Base-by-base conservation (phyloP, 192 early-diverging fungal species). In the Gonapodya prolifera region DNA sequence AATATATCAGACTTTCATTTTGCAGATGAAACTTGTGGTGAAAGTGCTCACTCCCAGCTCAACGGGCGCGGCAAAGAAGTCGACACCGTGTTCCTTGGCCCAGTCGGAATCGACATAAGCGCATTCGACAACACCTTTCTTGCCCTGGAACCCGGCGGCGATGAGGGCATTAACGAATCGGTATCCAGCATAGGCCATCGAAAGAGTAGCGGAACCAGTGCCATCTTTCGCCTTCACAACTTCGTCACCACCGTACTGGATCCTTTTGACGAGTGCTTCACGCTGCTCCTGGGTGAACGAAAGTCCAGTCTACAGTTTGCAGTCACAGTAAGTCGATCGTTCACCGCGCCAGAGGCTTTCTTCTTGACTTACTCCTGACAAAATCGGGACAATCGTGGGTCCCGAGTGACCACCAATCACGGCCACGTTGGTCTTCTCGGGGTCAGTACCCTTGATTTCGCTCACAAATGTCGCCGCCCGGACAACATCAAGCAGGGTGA, bases 331-430 rank as follows among this genome's bases (percentile, higher is more conserved):
- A 32, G 71, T 2, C 2, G 31, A 32, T 32, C 18, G 32, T 18
- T 29, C 13, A 8, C 45, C 45, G 45, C n/a, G n/a, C 45, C 45
- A n/a, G 0, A 29, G 2, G 35, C 35, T 73, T 8, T 32, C 71
- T 2, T 2, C 8, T 32, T 29, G 31, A 74, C 86, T 76, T 79
- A 89, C 84, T 2, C 70, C 78, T 35, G 88, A 88, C 35, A 90
- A 83, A 75, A 90, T 78, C 77, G 89, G 89, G 70, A 90, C 80
- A 77, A 90, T 90, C 80, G 89, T 90, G 34, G 83, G 84, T 34
- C 89, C 89, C 82, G 89, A 90, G 86, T 90, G 89, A n/a, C 89
- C 89, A 75, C 89, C 89, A 80, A 90, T 85, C 34, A 90, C 89
- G 28, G 81, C 73, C 2, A 90, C 83, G 33, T 80, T 75, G 77